phyloP scores from a whole-genome alignment of 208 protist genomes.

The Crithidia bombi region DNA sequence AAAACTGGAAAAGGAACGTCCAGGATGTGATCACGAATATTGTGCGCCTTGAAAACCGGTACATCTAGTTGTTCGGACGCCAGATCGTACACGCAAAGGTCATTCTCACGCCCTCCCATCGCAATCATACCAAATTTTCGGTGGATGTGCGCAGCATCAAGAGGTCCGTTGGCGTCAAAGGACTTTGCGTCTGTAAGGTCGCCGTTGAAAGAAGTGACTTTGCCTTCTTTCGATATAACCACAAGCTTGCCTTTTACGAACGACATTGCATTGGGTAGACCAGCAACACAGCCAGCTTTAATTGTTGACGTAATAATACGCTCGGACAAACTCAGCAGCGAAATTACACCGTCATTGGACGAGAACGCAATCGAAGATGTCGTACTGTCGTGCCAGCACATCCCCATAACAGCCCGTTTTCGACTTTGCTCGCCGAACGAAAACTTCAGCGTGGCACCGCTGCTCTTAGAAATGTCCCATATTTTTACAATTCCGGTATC shows the following conservation, averaged over 20 bases:
- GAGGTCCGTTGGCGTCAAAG: slow-evolving; percentile 52
- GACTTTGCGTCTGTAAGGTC: slow-evolving; percentile 28
- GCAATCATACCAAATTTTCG: slow-evolving; percentile 78
- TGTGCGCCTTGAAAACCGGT: slow-evolving; percentile 67
- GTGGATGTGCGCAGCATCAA: slow-evolving; percentile 81
- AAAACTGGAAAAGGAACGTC: slow-evolving; percentile 79
- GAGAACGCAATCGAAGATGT: slow-evolving; percentile 68
- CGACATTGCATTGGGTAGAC: slow-evolving; percentile 59
- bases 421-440: slow-evolving; percentile 74
- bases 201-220: slow-evolving; percentile 42
- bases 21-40: slow-evolving; percentile 76
- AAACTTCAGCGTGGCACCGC: slow-evolving; percentile 65
- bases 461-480: slow-evolving; percentile 81
- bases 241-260: slow-evolving; percentile 67
- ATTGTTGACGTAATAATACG: slow-evolving; percentile 34
- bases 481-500: slow-evolving; percentile 86
- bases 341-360: slow-evolving; percentile 64
- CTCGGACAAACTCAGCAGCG: slow-evolving; percentile 49
- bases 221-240: slow-evolving; percentile 53
- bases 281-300: slow-evolving; percentile 47
- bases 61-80: slow-evolving; percentile 36
- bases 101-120: slow-evolving; percentile 76
- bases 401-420: slow-evolving; percentile 60
- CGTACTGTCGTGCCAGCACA: slow-evolving; percentile 76
- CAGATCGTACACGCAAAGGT: slow-evolving; percentile 76